phyloP scores from a whole-genome alignment of 148 eudicot genomes.

The Rhododendron vialii region DNA sequence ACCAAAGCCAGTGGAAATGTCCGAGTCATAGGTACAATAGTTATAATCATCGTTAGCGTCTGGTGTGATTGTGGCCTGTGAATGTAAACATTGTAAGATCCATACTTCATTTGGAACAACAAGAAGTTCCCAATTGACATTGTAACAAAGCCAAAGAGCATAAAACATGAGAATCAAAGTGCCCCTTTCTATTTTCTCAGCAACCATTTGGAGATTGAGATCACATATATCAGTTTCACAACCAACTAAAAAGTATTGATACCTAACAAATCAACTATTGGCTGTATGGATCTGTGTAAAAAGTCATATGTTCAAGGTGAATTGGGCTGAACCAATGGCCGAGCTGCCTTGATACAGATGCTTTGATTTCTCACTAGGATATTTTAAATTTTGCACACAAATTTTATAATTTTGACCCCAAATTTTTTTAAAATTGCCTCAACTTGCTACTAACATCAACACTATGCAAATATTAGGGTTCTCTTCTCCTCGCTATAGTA shows the following conservation, averaged over 20 bases:
- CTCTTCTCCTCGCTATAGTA: too few relatives aligned
- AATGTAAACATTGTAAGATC: background rate
- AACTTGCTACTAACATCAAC: too few relatives aligned
- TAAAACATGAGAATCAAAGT: background rate
- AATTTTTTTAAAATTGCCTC: too few relatives aligned
- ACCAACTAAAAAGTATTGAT: background rate
- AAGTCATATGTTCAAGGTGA: background rate
- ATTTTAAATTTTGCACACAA: background rate
- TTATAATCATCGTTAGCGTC: conserved; percentile 41
- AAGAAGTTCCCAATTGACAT: background rate
- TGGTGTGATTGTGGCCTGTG: conserved; percentile 38
- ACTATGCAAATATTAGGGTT: too few relatives aligned
- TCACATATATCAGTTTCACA: background rate
- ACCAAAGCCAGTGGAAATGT: conserved; percentile 84
- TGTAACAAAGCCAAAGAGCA: background rate
- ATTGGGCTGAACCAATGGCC: background rate
- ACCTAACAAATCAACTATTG: background rate
- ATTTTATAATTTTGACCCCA: too few relatives aligned
- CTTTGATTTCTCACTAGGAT: background rate
- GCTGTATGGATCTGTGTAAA: background rate
- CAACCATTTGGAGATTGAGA: background rate
- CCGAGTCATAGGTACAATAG: conserved; percentile 74
- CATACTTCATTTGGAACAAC: background rate
- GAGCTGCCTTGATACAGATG: background rate
- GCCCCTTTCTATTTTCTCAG: background rate